Evolutionary conservation across 2,329 filamentous ascomycete species (phyloP), one percentile per base, ranked within the genome.

Genomic region (Rhynchosporium agropyri): DNA sequence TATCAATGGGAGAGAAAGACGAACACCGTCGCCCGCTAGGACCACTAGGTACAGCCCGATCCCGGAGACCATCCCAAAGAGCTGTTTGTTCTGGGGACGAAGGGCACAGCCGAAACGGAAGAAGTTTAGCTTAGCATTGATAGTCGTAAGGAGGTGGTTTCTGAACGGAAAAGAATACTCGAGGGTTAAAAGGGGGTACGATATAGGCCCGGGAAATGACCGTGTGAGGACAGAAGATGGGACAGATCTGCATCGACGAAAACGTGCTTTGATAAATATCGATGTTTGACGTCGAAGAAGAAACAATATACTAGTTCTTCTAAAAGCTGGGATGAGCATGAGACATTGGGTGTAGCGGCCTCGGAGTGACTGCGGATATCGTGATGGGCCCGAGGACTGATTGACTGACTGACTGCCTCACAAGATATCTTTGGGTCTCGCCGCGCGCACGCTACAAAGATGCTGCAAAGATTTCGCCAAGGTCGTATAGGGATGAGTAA

Each of bases 51-150:
- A 15, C 15, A 57, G 38, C 13, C 54, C 20, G 13, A 10, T 31
- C 31, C 1, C 28, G 40, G 28, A 56, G 31, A 29, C 36, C 36
- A 42, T 20, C 20, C 20, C 20, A 20, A 20, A 20, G 20, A 20
- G 20, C 53, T 43, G 10, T 46, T 46, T 57, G n/a, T 26, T 29
- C n/a, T 12, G 40, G 42, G 42, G 40, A 1, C 4, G 31, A 10
- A 31, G 26, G 12, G n/a, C 54, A 43, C 54, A 43, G 28, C 40
- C 54, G 54, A 57, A 15, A 45, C 54, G 15, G 3, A 46, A 31
- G 40, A 57, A 57, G 54, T 40, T 57, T 57, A 57, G 54, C 40
- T 57, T 57, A 57, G 54, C 40, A 38, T 45, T 3, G 38, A 6
- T 26, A 57, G n/a, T 28, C 28, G 1, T 9, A n/a, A 38, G 12